Conservation (phyloP, 768 basidiomycete species). For the Boletus fagicola region DNA sequence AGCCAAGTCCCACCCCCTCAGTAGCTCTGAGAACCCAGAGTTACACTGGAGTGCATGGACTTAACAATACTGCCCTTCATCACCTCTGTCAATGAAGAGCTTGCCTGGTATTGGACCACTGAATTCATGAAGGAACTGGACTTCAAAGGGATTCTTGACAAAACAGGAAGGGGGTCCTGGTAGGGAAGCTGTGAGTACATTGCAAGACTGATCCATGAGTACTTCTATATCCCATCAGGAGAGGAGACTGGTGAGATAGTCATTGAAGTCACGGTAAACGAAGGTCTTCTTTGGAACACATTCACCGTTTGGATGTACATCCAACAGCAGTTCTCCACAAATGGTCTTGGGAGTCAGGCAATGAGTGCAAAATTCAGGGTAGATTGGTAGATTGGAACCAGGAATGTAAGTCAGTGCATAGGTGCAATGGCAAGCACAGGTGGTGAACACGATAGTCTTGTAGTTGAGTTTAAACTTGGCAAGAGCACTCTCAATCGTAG, state of each 20-base stretch:
- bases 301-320: background rate
- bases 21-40: too few relatives aligned
- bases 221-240: background rate
- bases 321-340: background rate
- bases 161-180: background rate
- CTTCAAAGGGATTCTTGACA: slow-evolving; percentile 11
- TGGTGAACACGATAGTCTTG: background rate
- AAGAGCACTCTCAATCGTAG: background rate
- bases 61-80: slow-evolving; percentile 29
- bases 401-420: background rate
- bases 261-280: slow-evolving; percentile 2
- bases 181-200: background rate
- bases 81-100: slow-evolving; percentile 10
- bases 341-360: background rate
- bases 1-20: too few relatives aligned
- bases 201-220: slow-evolving; percentile 1
- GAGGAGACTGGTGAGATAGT: slow-evolving; percentile 3
- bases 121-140: slow-evolving; percentile 30
- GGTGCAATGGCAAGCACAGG: slow-evolving; percentile 6
- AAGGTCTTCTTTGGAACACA: background rate
- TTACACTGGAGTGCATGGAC: too few relatives aligned
- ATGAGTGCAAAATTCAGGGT: slow-evolving; percentile 3
- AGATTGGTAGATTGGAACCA: background rate
- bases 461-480: background rate
- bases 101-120: slow-evolving; percentile 16